These are phyloP conservation scores for Tylopilus intermedius DNA, from an alignment of 768 basidiomycete genomes.

Conservation along the genomic window DNA sequence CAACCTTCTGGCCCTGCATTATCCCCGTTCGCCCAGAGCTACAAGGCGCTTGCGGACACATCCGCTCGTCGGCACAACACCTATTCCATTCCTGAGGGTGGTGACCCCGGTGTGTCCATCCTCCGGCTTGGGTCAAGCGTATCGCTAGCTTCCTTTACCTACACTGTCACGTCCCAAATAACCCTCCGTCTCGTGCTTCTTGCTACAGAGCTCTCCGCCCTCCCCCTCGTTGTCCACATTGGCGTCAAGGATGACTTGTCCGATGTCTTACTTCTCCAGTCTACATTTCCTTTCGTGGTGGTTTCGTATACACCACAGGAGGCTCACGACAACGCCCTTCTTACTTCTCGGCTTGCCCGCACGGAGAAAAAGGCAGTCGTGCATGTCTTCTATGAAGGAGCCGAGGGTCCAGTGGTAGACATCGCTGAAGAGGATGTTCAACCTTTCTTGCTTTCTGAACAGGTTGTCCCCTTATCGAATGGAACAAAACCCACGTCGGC, in stretches of 20 bases:
- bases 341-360: slow-evolving; percentile 77
- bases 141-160: slow-evolving; percentile 57
- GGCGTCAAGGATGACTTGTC: slow-evolving; percentile 63
- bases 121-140: slow-evolving; percentile 39
- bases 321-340: slow-evolving; percentile 85
- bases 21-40: slow-evolving; percentile 37
- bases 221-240: slow-evolving; percentile 69
- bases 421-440: slow-evolving; percentile 55
- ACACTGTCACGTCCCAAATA: slow-evolving; percentile 45
- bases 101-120: slow-evolving; percentile 58
- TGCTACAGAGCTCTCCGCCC: slow-evolving; percentile 60
- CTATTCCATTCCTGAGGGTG: slow-evolving; percentile 54
- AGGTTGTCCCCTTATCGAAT: slow-evolving; percentile 24
- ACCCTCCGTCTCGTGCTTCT: slow-evolving; percentile 60
- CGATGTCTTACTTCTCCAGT: slow-evolving; percentile 69
- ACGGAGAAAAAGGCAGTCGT: slow-evolving; percentile 71
- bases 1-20: slow-evolving; percentile 38
- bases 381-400: slow-evolving; percentile 66
- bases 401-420: slow-evolving; percentile 41
- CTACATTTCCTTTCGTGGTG: slow-evolving; percentile 77
- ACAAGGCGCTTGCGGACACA: slow-evolving; percentile 29
- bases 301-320: slow-evolving; percentile 73
- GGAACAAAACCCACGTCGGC: slow-evolving; percentile 24
- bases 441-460: slow-evolving; percentile 54
- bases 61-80: slow-evolving; percentile 39